These are phyloP conservation scores for Pichia cactophila DNA, from an alignment of 1,139 yeast genomes.

Conservation along the genomic window DNA sequence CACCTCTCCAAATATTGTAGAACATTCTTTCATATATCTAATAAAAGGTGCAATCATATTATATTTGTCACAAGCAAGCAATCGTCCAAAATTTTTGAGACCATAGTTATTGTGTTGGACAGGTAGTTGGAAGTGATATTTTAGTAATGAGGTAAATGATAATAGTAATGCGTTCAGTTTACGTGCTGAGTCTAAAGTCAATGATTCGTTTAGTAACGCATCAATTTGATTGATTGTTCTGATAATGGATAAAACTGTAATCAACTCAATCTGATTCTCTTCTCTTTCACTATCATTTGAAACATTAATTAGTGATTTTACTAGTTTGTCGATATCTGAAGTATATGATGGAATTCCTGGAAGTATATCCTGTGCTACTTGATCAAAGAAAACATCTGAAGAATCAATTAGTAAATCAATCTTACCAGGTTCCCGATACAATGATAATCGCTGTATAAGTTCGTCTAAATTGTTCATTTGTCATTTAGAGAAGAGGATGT, in stretches of 20 bases:
- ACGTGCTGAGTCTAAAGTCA: conserved; percentile 11
- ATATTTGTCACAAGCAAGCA: conserved; percentile 13
- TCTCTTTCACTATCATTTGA: conserved; percentile 7
- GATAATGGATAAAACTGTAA: conserved; percentile 20
- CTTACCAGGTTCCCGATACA: neutral
- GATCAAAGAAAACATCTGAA: neutral
- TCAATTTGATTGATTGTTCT: conserved; percentile 15
- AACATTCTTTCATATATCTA: conserved; percentile 9
- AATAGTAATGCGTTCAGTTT: conserved; percentile 12
- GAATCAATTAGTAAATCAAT: neutral
- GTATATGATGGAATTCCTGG: conserved; percentile 1
- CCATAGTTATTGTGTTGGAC: conserved; percentile 20
- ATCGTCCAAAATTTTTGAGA: conserved; percentile 21
- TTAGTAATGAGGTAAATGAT: conserved; percentile 18
- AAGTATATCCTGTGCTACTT: neutral
- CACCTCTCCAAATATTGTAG: conserved; percentile 12
- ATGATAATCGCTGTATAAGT: neutral
- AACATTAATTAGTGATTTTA: neutral
- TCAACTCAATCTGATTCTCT: conserved; percentile 20
- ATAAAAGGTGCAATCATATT: conserved; percentile 17
- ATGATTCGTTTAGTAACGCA: conserved; percentile 6
- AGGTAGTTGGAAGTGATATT: conserved; percentile 25
- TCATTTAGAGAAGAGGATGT: neutral
- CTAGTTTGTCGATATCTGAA: neutral
- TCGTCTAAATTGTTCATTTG: neutral